A percentile compares a stretch with the other conserved stretches of the same genome.
phyloP scores from a whole-genome alignment of 1,284 basidiomycete genomes.

The Xerocomus amazonicus region DNA sequence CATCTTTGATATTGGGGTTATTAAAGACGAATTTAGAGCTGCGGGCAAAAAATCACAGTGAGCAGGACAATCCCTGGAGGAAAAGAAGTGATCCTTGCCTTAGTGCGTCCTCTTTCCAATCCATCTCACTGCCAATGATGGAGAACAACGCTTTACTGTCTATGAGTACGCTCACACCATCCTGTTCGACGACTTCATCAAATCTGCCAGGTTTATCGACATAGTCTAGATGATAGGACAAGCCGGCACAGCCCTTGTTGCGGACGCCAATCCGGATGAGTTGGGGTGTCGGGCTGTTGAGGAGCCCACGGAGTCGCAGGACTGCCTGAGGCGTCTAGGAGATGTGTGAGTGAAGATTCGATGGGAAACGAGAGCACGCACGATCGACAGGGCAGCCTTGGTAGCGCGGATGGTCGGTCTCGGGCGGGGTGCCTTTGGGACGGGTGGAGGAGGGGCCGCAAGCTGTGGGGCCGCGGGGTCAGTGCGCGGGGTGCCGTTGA shows the following conservation, averaged over 20 bases:
- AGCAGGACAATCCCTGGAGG: conserved; percentile 1
- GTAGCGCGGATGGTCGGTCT: conserved; percentile 67
- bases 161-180: conserved; percentile 90
- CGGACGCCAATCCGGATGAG: conserved; percentile 93
- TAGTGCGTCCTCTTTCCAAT: conserved; percentile 91
- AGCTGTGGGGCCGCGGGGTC: conserved; percentile 67
- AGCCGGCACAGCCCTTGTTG: conserved; percentile 98
- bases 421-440: conserved; percentile 59
- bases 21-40: conserved; percentile 92
- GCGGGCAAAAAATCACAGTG: conserved; percentile 2
- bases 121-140: conserved; percentile 99
- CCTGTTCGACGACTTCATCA: conserved; percentile 97
- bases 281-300: conserved; percentile 81
- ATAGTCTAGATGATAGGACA: conserved; percentile 97
- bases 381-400: conserved; percentile 82
- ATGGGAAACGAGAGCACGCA: conserved; percentile 40
- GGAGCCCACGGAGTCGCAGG: conserved; percentile 63
- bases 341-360: not conserved
- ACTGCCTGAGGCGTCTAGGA: conserved; percentile 81
- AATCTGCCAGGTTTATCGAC: conserved; percentile 89
- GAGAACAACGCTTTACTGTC: conserved; percentile 98
- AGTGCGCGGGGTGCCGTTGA: conserved; percentile 42
- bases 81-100: conserved; percentile 48
- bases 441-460: conserved; percentile 65
- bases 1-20: conserved; percentile 87